Conservation (phyloP, 192 early-diverging fungal species). For the Umbelopsis ramanniana region DNA sequence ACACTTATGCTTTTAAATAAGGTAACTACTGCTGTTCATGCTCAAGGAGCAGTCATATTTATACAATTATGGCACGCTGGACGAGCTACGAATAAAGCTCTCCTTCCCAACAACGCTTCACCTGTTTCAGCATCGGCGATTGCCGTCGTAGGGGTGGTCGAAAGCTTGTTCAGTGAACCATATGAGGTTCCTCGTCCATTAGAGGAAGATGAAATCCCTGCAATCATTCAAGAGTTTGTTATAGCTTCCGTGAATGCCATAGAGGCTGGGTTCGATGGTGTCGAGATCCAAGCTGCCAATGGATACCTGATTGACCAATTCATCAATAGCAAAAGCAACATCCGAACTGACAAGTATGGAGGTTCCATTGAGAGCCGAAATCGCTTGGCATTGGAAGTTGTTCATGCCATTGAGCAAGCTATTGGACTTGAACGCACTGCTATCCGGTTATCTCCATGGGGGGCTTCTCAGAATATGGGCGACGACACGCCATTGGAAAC, state of each 20-base stretch:
- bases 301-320: slow-evolving; percentile 87
- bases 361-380: slow-evolving; percentile 28
- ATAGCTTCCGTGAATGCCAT: slow-evolving; percentile 67
- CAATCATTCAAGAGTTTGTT: not conserved
- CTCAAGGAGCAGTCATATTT: slow-evolving; percentile 54
- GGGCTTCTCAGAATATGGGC: slow-evolving; percentile 28
- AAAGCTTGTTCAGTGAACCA: not conserved
- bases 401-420: slow-evolving; percentile 26
- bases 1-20: not conserved
- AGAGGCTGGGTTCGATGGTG: slow-evolving; percentile 83
- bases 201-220: not conserved
- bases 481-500: slow-evolving; percentile 31
- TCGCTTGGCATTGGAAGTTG: slow-evolving; percentile 29
- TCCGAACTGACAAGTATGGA: slow-evolving; percentile 59
- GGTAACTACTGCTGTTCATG: slow-evolving; percentile 58
- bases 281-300: slow-evolving; percentile 91
- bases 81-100: slow-evolving; percentile 5
- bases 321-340: slow-evolving; percentile 72
- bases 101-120: not conserved
- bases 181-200: slow-evolving; percentile 20
- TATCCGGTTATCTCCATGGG: slow-evolving; percentile 37
- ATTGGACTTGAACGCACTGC: slow-evolving; percentile 36
- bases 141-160: slow-evolving; percentile 25
- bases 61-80: slow-evolving; percentile 57
- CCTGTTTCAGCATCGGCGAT: slow-evolving; percentile 24